A percentile compares a stretch with the other conserved stretches of the same genome.
Conservation (phyloP, 306 rosid genomes). For the Cucumis cinereus region DNA sequence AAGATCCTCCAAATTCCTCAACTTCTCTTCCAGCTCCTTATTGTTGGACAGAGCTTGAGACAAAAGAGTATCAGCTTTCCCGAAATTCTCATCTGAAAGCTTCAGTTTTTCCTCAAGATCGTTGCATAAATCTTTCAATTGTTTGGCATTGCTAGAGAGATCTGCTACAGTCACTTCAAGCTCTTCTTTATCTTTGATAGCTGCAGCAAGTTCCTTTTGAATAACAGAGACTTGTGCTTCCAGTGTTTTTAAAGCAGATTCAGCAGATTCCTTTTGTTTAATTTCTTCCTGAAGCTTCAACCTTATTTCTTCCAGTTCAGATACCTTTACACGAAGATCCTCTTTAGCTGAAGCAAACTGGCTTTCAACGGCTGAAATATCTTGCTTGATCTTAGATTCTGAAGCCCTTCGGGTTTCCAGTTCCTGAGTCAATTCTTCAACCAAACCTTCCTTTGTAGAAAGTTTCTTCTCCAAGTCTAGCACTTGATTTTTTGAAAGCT, state of each 20-base stretch:
- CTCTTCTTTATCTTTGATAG: conserved; percentile 32
- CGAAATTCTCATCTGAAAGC: conserved; percentile 46
- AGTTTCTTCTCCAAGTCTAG: conserved; percentile 36
- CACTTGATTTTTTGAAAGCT: conserved; percentile 48
- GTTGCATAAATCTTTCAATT: conserved; percentile 32
- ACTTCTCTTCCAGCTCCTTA: conserved; percentile 63
- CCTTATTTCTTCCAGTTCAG: conserved; percentile 50
- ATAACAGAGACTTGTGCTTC: conserved; percentile 32
- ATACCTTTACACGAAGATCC: conserved; percentile 41
- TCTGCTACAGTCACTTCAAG: conserved; percentile 44
- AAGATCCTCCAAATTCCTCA: conserved; percentile 62
- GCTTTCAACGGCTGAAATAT: conserved; percentile 52
- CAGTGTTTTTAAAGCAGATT: conserved; percentile 31
- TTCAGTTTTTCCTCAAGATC: conserved; percentile 60
- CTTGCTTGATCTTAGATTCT: conserved; percentile 60
- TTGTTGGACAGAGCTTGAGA: conserved; percentile 57
- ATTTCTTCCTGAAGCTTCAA: conserved; percentile 53
- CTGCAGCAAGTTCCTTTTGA: conserved; percentile 35
- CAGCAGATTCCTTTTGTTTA: conserved; percentile 39
- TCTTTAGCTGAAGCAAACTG: conserved; percentile 45
- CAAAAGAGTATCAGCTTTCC: conserved; percentile 53
- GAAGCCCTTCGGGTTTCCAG: conserved; percentile 41
- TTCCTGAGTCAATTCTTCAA: conserved; percentile 43
- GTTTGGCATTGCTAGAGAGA: conserved; percentile 27
- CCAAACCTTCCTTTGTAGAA: conserved; percentile 40